Base-by-base conservation (phyloP, 306 rosid species). In the Clitoria ternatea region DNA sequence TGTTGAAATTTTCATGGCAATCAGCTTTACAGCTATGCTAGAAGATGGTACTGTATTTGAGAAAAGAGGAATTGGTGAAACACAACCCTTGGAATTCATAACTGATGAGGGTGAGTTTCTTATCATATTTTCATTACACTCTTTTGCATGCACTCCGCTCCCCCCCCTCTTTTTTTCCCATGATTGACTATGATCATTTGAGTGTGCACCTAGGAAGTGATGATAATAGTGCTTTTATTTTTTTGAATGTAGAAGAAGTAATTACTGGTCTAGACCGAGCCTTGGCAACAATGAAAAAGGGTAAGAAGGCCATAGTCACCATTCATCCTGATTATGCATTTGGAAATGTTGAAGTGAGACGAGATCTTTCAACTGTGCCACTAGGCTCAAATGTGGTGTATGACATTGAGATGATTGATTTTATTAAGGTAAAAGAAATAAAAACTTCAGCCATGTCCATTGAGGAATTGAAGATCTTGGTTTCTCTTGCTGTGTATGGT, bases 11-110 rank as follows among this genome's bases (percentile, higher is more conserved):
- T 39, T 24, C 62, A 6, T 66, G 72, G 76, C 87, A 87, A 87
- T 89, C 66, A 77, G 78, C 61, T 83, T 81, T 37, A 77, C 72
- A 43, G 92, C 87, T 20, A 76, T 40, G 80, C 84, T 89, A 27
- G 92, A 89, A 74, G 85, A 89, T 81, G 90, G 90, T 20, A 80
- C 78, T 43, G 67, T 87, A 15, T 87, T 89, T 78, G 96, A 89
- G 87, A 83, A 76, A 70, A 85, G 74, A 44, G 90, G 92, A 73
- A 50, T 73, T 27, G 89, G 40, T 62, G 92, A 82, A 47, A 65
- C 66, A 29, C 71, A 62, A 43, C 89, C 89, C 76, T 75, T 85
- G 79, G 79, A 79, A 67, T 85, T 89, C 61, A 61, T 85, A 67
- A 87, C 86, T 2, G 96, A 87, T 73, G 90, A 89, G 80, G 92